These are phyloP conservation scores for Aspergillus ostianus DNA, from an alignment of 495 filamentous ascomycete species.

Conservation along the genomic window DNA sequence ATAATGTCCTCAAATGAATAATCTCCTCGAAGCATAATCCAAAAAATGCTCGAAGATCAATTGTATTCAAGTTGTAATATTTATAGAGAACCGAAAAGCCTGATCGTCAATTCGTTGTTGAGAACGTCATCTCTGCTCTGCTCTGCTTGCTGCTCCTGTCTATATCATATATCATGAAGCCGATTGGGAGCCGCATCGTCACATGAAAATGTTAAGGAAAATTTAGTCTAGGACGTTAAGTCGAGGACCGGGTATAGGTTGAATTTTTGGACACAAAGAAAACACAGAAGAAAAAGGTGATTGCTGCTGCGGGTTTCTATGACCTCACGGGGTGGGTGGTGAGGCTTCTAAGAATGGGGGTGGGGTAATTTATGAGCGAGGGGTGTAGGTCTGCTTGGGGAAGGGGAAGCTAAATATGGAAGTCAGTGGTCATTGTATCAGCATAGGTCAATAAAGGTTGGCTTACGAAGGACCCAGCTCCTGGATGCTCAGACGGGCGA, in stretches of 20 bases:
- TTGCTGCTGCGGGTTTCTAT: conserved; percentile 6
- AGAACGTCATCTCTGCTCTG: conserved; percentile 33
- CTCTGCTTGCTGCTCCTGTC: conserved; percentile 16
- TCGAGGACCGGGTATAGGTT: conserved; percentile 49
- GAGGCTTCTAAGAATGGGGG: conserved; percentile 6
- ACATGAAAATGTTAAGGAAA: conserved; percentile 11
- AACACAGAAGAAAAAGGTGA: conserved; percentile 21
- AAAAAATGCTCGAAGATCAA: conserved; percentile 6
- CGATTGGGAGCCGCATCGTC: conserved; percentile 11
- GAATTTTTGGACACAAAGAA: conserved; percentile 39
- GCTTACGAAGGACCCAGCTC: conserved; percentile 93
- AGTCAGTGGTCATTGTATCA: background rate
- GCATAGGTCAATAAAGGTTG: background rate
- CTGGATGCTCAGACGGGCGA: conserved; percentile 86
- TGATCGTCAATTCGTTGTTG: conserved; percentile 41
- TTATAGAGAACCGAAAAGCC: conserved; percentile 9
- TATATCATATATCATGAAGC: conserved; percentile 23
- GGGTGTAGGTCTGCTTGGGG: conserved; percentile 75
- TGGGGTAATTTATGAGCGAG: conserved; percentile 29
- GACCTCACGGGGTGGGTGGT: conserved; percentile 3
- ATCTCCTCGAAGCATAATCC: background rate
- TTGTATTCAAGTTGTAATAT: conserved; percentile 9
- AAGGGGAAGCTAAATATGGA: conserved; percentile 63
- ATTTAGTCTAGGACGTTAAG: conserved; percentile 36
- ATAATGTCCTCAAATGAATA: too few species aligned